Evolutionary conservation across 768 basidiomycete genomes (phyloP).

Genomic region (Boletus barrowsii): DNA sequence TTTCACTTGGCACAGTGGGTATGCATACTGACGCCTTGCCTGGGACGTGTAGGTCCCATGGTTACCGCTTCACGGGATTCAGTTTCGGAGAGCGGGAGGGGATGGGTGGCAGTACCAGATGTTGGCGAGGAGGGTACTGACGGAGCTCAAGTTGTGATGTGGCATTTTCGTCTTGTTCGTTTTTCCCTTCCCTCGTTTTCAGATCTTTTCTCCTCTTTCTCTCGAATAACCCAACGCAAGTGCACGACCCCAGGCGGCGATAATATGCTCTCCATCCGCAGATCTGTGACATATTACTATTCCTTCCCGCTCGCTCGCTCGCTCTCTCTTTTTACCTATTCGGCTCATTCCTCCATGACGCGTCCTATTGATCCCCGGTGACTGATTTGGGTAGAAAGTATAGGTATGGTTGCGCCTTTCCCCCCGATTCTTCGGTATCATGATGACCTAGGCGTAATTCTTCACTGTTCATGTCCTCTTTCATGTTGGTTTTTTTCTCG

Average conservation of each 20-base stretch:
- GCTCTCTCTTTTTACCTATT: not conserved
- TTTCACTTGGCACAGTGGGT: not conserved
- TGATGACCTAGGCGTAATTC: no score
- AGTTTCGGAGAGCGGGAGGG: slow-evolving; percentile 87
- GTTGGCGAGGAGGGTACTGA: slow-evolving; percentile 84
- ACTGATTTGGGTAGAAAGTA: slow-evolving; percentile 5
- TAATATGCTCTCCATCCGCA: slow-evolving; percentile 23
- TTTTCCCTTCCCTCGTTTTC: not conserved
- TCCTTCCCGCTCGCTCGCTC: not conserved
- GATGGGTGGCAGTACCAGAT: slow-evolving; percentile 98
- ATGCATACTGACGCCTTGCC: not conserved
- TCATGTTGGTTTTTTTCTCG: no score
- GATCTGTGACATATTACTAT: slow-evolving; percentile 20
- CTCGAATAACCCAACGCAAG: slow-evolving; percentile 1
- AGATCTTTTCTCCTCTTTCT: not conserved
- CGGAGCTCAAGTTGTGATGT: slow-evolving; percentile 78
- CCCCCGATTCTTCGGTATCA: no score
- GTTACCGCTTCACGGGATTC: slow-evolving; percentile 91
- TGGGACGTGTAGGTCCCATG: slow-evolving; percentile 68
- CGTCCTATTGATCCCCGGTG: not conserved
- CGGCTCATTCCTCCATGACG: not conserved
- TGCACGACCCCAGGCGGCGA: slow-evolving; percentile 14
- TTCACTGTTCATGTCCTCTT: no score
- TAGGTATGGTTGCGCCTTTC: not conserved
- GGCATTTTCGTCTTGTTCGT: not conserved